Base-by-base conservation (phyloP, 768 basidiomycete species). In the Boletus vermiculosoides region DNA sequence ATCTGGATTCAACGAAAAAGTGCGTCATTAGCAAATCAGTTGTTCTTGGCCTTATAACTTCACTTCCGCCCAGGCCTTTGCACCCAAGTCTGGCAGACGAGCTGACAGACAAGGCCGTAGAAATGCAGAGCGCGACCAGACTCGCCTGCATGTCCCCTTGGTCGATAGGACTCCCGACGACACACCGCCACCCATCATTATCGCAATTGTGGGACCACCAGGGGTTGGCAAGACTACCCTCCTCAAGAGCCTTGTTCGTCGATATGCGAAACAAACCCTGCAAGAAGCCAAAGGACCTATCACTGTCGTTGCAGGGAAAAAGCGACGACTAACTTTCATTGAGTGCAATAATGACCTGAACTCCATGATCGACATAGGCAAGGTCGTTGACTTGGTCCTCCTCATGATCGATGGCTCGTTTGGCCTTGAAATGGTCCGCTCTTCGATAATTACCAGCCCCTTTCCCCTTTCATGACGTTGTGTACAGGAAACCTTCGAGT, bases 361-460 rank as follows among this genome's bases (percentile, higher is more conserved):
- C 72, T 93, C 94, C 50, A 98, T 98, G 96, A 92, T 98, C 62
- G 97, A 99, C 79, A 81, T 98, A 65, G 96, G 87, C 54, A 99
- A 99, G 75, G 85, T 98, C 55, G 97, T 92, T 9, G 97, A 98
- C 74, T 80, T 99, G 55, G 91, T 98, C 5, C 80, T 99, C 45
- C 85, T 99, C 61, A 95, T 98, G 94, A 88, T 98, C 61, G 97
- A 99, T 68, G 96, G 90, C 4, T 94, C 92, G 28, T 98, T 94
- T 72, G 97, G 97, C 5, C 96, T 98, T 63, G 97, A 98, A 76
- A 99, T 98, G 97, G 96, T 94, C 62, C 60, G 84, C 66, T 45
- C n/a, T 37, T 25, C 3, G 8, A 13, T 6, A 13, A 36, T 47
- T 18, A n/a, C 8, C 1, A 0, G 8, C 11, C 36, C 0, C 16